These are phyloP conservation scores for Forsythia viridissima DNA, from an alignment of 257 asterid species.

Conservation along the genomic window DNA sequence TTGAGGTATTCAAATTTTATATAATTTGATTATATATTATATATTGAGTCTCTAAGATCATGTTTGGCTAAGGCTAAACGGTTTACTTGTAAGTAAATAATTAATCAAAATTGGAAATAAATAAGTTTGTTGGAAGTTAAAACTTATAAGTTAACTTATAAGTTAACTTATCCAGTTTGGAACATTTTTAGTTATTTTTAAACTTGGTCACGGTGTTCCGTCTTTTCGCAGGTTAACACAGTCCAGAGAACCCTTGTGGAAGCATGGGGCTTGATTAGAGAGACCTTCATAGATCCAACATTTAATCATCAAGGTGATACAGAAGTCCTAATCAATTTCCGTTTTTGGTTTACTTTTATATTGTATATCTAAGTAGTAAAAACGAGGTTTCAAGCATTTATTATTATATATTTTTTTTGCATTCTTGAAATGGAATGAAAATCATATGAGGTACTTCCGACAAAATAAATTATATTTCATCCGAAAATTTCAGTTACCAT, in stretches of 20 bases:
- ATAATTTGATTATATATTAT: not conserved
- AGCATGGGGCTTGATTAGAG: conserved; percentile 96
- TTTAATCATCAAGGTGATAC: conserved; percentile 89
- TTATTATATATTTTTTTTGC: not conserved
- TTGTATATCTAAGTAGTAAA: not conserved
- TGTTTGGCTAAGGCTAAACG: not conserved
- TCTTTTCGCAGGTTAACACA: conserved; percentile 59
- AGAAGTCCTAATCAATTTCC: not conserved
- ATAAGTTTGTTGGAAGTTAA: not conserved
- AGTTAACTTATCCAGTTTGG: not conserved
- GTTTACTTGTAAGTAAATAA: not conserved
- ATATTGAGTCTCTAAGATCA: not conserved
- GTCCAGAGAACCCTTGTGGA: conserved; percentile 95
- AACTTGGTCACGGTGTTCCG: too few relatives aligned
- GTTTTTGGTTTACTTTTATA: not conserved
- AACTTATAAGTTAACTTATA: not conserved
- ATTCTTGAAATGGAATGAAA: conserved; percentile 9
- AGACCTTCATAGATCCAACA: conserved; percentile 93
- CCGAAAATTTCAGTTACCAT: not conserved
- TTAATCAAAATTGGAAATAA: not conserved
- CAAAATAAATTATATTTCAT: not conserved
- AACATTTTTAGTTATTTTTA: too few relatives aligned
- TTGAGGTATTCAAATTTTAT: conserved; percentile 54
- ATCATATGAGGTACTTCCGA: not conserved
- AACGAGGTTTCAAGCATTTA: not conserved